Percentiles rank a stretch among this genome's conserved stretches.
Conservation (phyloP, 805 yeast genomes). For the Clavispora fructus region DNA sequence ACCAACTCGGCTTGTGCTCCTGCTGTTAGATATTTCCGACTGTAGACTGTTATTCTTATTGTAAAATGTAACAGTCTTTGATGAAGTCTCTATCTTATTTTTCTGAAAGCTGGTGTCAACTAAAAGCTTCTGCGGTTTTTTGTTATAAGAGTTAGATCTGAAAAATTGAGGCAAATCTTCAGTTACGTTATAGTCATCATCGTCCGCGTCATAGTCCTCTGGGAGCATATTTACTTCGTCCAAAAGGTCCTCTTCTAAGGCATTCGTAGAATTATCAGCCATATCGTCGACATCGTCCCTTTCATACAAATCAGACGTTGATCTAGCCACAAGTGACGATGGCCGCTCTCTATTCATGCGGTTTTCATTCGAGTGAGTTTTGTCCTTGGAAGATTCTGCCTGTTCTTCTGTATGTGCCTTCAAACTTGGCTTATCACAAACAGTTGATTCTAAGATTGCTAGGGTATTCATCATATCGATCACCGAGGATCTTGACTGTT, state of each 20-base stretch:
- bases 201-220: slow-evolving; percentile 29
- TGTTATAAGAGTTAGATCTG: slow-evolving; percentile 36
- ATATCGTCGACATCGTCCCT: slow-evolving; percentile 1
- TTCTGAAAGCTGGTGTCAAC: slow-evolving; percentile 18
- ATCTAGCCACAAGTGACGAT: neutral
- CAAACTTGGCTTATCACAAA: neutral
- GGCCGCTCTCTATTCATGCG: no score
- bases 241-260: slow-evolving; percentile 24
- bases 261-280: slow-evolving; percentile 2
- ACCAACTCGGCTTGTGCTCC: slow-evolving; percentile 24
- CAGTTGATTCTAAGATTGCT: neutral
- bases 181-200: slow-evolving; percentile 21
- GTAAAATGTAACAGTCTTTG: slow-evolving; percentile 40
- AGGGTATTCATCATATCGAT: slow-evolving; percentile 26
- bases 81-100: slow-evolving; percentile 32
- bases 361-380: no score
- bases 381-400: neutral
- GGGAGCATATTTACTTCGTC: slow-evolving; percentile 35
- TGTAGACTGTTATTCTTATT: slow-evolving; percentile 15
- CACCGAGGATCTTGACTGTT: slow-evolving; percentile 19
- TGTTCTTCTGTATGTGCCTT: neutral
- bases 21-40: slow-evolving; percentile 12
- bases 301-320: neutral
- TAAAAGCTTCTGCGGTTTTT: slow-evolving; percentile 28
- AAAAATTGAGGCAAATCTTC: slow-evolving; percentile 11